Base-by-base conservation (phyloP, 208 protist genomes). In the Wallacemonas collosoma region DNA sequence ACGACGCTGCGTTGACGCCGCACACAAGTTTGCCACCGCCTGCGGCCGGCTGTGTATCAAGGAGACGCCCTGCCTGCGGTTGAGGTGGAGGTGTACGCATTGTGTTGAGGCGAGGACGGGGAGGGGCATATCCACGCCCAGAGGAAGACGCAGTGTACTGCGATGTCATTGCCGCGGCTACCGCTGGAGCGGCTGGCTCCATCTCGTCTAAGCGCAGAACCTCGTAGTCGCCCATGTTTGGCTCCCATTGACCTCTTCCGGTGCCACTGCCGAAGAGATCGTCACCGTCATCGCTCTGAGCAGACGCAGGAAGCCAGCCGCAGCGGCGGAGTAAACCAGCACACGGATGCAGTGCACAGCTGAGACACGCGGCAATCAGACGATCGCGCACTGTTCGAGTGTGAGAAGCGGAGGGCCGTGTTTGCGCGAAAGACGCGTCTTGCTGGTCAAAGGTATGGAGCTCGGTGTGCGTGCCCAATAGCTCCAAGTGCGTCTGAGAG, bases 1-100 rank as follows among this genome's bases (percentile, higher is more conserved):
- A 36, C 60, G 60, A 65, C 12, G 60, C 41, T 8, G 60, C 60
- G n/a, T 65, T 36, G 11, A 65, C 60, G 14, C 60, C 60, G 9
- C 43, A 41, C 41, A 51, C 60, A 6, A 65, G 60, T 26, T 26
- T 26, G 26, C 26, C 26, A 11, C 41, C 38, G 60, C 15, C 36
- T 15, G 11, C 26, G 53, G 17, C 43, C 60, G 40, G 3, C 7
- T 26, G 26, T 26, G 26, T 26, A 26, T 26, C 26, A 26, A 26
- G 26, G 26, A 26, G 26, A 26, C 26, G 26, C 26, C 26, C 26
- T 26, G 26, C 26, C 26, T 26, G 26, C 26, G 26, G 26, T 26
- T 26, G 5, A 12, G 7, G 14, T 14, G 43, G 14, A 3, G 56
- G 56, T 9, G 17, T 8, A 4, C 43, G 60, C 60, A 65, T 12